Base-by-base conservation (phyloP, 2,329 filamentous ascomycete species). In the Hyphodiscus sp. region DNA sequence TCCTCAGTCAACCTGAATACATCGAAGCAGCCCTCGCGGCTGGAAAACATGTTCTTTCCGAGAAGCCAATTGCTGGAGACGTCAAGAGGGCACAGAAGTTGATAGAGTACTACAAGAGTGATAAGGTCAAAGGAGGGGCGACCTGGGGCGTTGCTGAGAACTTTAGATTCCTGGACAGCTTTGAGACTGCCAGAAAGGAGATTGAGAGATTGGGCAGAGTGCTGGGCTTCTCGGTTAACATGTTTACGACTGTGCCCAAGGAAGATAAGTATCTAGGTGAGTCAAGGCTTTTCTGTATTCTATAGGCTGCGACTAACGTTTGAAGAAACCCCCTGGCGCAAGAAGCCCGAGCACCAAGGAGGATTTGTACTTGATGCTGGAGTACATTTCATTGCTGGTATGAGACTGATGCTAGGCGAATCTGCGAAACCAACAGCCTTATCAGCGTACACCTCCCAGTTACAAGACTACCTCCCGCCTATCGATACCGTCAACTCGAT, bases 281-380 rank as follows among this genome's bases (percentile, higher is more conserved):
- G 61, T 50, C 30, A 29, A 20, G 33, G 15, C 10, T 18, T 42
- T 33, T 30, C 18, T 20, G 19, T 29, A 16, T 16, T 41, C 26
- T 23, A 6, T 43, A 33, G 13, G 13, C 18, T 23, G 18, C 55
- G 55, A 19, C 52, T 47, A 55, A 54, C 51, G 4, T n/a, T 6
- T 54, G 18, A 11, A 65, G 74, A 77, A 57, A 81, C 77, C 0
- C 61, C 70, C 11, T 81, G 87, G 88, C 81, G 88, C 51, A 85
- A 85, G 67, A 77, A 72, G 52, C 87, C 87, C 1, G 74, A 79
- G 50, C 80, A 89, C 65, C 86, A 90, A 69, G 88, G 87, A 51
- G 87, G 88, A 0, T 91, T 90, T 66, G 68, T 91, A 51, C 78
- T 91, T 1, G 87, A 91, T 64, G 86, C 81, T 15, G 87, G 88